Conservation (phyloP, 495 filamentous ascomycete genomes). For the Chaetomidium leptoderma region DNA sequence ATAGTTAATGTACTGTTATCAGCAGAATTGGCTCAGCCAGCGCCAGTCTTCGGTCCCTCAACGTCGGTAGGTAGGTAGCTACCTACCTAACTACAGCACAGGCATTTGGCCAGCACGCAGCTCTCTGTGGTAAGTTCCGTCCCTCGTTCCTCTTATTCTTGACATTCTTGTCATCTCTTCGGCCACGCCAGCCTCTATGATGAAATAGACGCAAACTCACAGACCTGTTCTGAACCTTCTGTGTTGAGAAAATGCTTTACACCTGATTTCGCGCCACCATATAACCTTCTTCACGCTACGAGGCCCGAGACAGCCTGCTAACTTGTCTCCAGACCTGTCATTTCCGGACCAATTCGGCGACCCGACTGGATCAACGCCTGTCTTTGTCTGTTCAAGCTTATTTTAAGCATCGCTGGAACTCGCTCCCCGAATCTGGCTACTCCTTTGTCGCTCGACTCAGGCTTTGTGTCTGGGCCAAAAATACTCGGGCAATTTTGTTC, state of each 20-base stretch:
- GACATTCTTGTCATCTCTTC: not conserved
- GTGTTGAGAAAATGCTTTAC: slow-evolving; percentile 49
- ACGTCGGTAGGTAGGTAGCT: too few relatives aligned
- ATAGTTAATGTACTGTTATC: too few relatives aligned
- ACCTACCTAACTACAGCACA: too few relatives aligned
- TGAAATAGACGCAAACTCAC: slow-evolving; percentile 49
- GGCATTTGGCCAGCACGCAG: not conserved
- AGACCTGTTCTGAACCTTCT: slow-evolving; percentile 55
- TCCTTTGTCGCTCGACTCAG: not conserved
- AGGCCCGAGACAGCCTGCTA: not conserved
- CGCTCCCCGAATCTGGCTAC: not conserved
- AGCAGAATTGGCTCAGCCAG: too few relatives aligned
- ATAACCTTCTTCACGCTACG: not conserved
- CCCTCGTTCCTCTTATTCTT: not conserved
- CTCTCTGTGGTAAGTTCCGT: not conserved
- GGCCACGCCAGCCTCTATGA: slow-evolving; percentile 30
- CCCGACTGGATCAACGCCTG: not conserved
- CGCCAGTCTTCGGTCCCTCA: too few relatives aligned
- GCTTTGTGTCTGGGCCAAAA: not conserved
- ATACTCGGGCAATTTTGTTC: not conserved
- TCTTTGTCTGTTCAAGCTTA: slow-evolving; percentile 13
- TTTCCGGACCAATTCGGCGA: not conserved
- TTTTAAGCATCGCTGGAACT: not conserved
- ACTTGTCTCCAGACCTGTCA: not conserved
- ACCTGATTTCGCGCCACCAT: slow-evolving; percentile 29